Evolutionary conservation across 1,284 basidiomycete genomes (phyloP), one percentile per base, ranked within the genome.

Genomic region (Cryptococcus sp.): DNA sequence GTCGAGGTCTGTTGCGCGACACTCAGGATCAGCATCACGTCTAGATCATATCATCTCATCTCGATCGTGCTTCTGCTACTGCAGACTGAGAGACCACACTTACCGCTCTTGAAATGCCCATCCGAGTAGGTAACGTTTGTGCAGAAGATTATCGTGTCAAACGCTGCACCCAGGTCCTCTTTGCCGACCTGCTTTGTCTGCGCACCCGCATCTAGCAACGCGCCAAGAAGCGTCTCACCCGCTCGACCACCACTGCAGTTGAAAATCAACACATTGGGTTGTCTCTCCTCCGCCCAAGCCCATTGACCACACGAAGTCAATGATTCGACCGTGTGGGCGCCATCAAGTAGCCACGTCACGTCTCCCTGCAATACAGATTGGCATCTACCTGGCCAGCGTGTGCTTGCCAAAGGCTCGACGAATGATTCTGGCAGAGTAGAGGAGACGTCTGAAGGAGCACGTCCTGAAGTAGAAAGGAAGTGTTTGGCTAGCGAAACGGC

Each of bases 361-460:
- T 59, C 45, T 7, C 64, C 65, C 1, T 86, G 86, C 64, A 92
- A 88, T 3, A 96, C 86, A 1, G 83, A 85, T 78, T 99, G 96
- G 75, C 96, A 99, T 44, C 96, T 85, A n/a, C 96, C 96, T 2
- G 96, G 95, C 95, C 95, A 99, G 59, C 82, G 85, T 0, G 93
- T 85, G 16, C 83, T 80, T 62, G 85, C 78, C 19, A 99, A 79
- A 1, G 87, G 93, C 25, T 80, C 68, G 26, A 84, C 70, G 64
- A 91, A 87, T 5, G 81, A 67, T 8, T 78, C 67, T 0, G 87
- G 80, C 10, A 94, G 78, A 10, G 61, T 57, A 10, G 55, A 52
- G 23, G 57, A 37, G n/a, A 72, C 62, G 11, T 75, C 59, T 1
- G 72, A 57, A 11, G 69, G 61, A 29, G 62, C 46, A n/a, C 17